Base-by-base conservation (phyloP, 768 basidiomycete genomes). In the Collybia sp. region DNA sequence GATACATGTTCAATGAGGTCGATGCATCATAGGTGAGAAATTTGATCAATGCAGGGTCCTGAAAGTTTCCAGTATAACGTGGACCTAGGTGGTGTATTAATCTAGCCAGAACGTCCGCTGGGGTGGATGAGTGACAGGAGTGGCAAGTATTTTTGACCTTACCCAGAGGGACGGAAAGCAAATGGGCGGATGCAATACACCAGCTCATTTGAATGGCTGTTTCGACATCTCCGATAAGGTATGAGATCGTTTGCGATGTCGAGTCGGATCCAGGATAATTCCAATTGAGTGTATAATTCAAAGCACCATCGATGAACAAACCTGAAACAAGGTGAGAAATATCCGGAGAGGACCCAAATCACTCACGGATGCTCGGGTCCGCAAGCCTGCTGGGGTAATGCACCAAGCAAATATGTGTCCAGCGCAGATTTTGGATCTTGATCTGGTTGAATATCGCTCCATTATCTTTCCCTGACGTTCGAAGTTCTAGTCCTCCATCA, bases 1-100 rank as follows among this genome's bases (percentile, higher is more conserved):
- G 66, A 53, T 82, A 81, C 72, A 93, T 88, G 58, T 88, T 91
- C 44, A 93, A 71, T 0, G 88, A 88, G 0, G 90, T 89, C 4
- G 85, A 80, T 0, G 87, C 86, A 53, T 90, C 86, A 60, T 93
- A 93, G 0, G 90, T 93, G 40, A 93, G 66, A 59, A 91, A 91
- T 38, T 77, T 82, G 52, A 81, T 69, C 31, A 92, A 72, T 2
- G 75, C 59, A 8, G 72, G 73, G 40, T 89, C 85, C 58, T 90
- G 89, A 61, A 91, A 89, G 37, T 80, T 82, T 16, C 80, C 83
- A 1, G 71, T 70, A 49, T 93, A 93, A 37, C 83, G 77, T 8
- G 90, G 90, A 3, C 89, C 86, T 10, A 93, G 77, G 54, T 90
- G 86, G 56, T 92, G 84, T 31, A 90, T 75, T 38, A 93, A 74